A percentile compares a stretch with the other conserved stretches of the same genome.
Conservation (phyloP, 352 stramenopile genomes). For the Phytopythium ostracodes region DNA sequence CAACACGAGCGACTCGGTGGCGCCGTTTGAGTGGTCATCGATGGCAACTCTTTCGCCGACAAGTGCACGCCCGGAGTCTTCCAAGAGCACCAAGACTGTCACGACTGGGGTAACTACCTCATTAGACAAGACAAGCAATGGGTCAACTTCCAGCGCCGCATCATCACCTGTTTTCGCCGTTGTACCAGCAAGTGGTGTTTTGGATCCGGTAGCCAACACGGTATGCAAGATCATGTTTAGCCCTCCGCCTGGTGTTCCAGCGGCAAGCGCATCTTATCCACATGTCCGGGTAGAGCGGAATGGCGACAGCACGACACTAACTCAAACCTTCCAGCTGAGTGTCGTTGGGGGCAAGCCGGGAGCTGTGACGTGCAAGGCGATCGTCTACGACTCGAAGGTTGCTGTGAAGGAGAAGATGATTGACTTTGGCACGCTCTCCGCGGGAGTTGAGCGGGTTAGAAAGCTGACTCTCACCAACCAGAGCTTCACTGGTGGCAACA, state of each 20-base stretch:
- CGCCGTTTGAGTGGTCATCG: conserved; percentile 78
- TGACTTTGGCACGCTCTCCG: conserved; percentile 76
- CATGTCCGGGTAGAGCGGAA: conserved; percentile 9
- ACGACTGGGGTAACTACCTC: conserved; percentile 13
- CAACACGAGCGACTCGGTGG: conserved; percentile 89
- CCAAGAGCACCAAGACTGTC: conserved; percentile 46
- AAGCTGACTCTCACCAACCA: conserved; percentile 42
- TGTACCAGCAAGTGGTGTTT: conserved; percentile 32
- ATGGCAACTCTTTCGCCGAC: not conserved
- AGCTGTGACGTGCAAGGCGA: conserved; percentile 38
- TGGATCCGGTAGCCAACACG: conserved; percentile 27
- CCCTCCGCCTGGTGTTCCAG: conserved; percentile 19
- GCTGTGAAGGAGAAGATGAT: conserved; percentile 67
- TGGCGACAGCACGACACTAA: conserved; percentile 17
- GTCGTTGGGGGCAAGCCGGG: conserved; percentile 49
- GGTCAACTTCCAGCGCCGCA: not conserved
- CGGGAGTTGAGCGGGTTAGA: conserved; percentile 70
- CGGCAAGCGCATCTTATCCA: conserved; percentile 9
- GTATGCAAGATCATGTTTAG: conserved; percentile 58
- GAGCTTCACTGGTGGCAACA: not conserved
- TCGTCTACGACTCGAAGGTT: conserved; percentile 52
- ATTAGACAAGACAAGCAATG: conserved; percentile 13
- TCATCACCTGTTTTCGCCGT: conserved; percentile 40
- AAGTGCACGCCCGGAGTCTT: conserved; percentile 43
- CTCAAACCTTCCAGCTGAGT: conserved; percentile 46